phyloP scores from a whole-genome alignment of 1,284 basidiomycete species.

The Golubevia sp. region DNA sequence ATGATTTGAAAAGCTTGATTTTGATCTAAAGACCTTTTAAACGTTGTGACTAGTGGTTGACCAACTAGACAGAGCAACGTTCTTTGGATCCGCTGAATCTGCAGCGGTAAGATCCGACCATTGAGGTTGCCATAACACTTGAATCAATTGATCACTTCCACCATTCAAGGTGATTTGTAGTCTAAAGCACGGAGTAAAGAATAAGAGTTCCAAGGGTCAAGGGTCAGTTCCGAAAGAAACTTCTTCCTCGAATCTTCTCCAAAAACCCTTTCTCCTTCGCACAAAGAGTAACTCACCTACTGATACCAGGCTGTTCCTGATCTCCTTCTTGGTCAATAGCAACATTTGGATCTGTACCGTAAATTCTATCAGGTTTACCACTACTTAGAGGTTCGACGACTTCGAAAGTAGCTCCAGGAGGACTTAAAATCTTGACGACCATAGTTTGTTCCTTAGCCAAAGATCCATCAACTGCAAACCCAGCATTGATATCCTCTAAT shows the following conservation, averaged over 20 bases:
- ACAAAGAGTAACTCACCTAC: too few relatives aligned
- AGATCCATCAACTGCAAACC: constrained; percentile 11
- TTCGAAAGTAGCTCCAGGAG: constrained; percentile 2
- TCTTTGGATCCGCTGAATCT: constrained; percentile 40
- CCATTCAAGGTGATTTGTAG: too few relatives aligned
- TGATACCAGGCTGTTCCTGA: constrained; percentile 40
- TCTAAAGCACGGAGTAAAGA: too few relatives aligned
- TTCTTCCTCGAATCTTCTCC: too few relatives aligned
- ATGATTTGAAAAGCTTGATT: too few relatives aligned
- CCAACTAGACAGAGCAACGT: constrained; percentile 46
- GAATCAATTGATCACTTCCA: constrained; percentile 19
- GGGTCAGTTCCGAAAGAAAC: too few relatives aligned
- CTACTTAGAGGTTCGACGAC: neutral
- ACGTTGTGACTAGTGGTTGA: constrained; percentile 46
- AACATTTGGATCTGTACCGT: constrained; percentile 22
- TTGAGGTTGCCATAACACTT: constrained; percentile 58
- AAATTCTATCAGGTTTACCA: constrained; percentile 26
- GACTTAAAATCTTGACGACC: constrained; percentile 36
- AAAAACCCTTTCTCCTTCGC: too few relatives aligned
- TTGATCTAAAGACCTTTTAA: too few relatives aligned
- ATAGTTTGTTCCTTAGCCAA: constrained; percentile 24
- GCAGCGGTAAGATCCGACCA: constrained; percentile 33
- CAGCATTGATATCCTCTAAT: constrained; percentile 48
- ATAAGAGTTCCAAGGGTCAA: too few relatives aligned
- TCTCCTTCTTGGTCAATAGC: constrained; percentile 26